Percentiles rank a stretch among this genome's conserved stretches.
phyloP scores from a whole-genome alignment of 805 yeast genomes.

The Wickerhamiella domercqiae region DNA sequence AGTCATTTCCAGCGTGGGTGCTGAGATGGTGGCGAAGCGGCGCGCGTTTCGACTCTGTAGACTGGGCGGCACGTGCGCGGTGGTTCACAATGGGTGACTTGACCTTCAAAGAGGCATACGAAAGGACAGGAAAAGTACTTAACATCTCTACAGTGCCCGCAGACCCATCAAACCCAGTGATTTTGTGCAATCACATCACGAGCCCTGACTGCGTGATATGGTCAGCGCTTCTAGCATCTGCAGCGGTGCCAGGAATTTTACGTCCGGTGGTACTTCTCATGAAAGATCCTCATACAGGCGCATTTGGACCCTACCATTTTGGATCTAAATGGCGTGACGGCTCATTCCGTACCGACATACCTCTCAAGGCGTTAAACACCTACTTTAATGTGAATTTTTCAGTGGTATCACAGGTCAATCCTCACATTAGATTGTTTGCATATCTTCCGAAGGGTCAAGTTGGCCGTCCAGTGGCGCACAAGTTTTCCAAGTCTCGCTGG shows the following conservation, averaged over 20 bases:
- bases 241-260: slow-evolving; percentile 71
- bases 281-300: slow-evolving; percentile 30
- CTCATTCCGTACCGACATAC: slow-evolving; percentile 62
- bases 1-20: slow-evolving; percentile 43
- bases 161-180: slow-evolving; percentile 68
- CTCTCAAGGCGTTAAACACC: slow-evolving; percentile 55
- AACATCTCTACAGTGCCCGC: slow-evolving; percentile 70
- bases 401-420: slow-evolving; percentile 69
- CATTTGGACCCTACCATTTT: slow-evolving; percentile 49
- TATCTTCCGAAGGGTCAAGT: slow-evolving; percentile 69
- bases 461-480: slow-evolving; percentile 58
- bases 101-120: slow-evolving; percentile 56
- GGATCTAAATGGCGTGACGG: slow-evolving; percentile 74
- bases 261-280: slow-evolving; percentile 70
- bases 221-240: slow-evolving; percentile 60
- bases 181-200: slow-evolving; percentile 59
- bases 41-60: slow-evolving; percentile 59
- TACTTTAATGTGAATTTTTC: slow-evolving; percentile 64
- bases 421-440: slow-evolving; percentile 61
- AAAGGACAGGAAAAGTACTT: slow-evolving; percentile 51
- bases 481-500: slow-evolving; percentile 36
- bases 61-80: slow-evolving; percentile 52
- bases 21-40: slow-evolving; percentile 60
- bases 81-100: slow-evolving; percentile 63
- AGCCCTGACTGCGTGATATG: slow-evolving; percentile 73